phyloP scores from a whole-genome alignment of 2,329 filamentous ascomycete genomes.

The Verticillium albo-atrum region DNA sequence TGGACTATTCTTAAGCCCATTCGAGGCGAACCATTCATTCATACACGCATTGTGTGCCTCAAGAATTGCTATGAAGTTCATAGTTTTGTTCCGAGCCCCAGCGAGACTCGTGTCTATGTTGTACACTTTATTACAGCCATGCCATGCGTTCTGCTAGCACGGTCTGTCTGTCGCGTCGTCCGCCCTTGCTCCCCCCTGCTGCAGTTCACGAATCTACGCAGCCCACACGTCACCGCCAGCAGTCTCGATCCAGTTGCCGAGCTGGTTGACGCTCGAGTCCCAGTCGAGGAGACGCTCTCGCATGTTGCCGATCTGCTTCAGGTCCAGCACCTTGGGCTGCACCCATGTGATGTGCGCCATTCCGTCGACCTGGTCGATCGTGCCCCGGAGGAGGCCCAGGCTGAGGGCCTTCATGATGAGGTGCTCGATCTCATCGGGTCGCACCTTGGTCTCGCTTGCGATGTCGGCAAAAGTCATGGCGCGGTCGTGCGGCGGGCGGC shows the following conservation, averaged over 20 bases:
- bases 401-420: slow-evolving; percentile 99
- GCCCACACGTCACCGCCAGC: slow-evolving; percentile 96
- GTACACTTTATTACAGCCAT: slow-evolving; percentile 8
- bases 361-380: slow-evolving; percentile 93
- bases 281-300: slow-evolving; percentile 82
- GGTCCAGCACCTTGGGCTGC: slow-evolving; percentile 95
- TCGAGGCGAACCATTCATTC: no score
- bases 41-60: no score
- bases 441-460: slow-evolving; percentile 86
- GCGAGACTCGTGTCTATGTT: slow-evolving; percentile 8
- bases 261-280: slow-evolving; percentile 92
- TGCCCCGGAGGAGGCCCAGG: slow-evolving; percentile 81
- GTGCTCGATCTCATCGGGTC: slow-evolving; percentile 90
- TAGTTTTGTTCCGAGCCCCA: slow-evolving; percentile 2
- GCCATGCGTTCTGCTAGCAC: not conserved
- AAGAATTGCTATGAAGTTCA: slow-evolving; percentile 1
- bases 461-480: slow-evolving; percentile 91
- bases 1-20: not conserved
- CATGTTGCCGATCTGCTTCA: slow-evolving; percentile 94
- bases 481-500: slow-evolving; percentile 89
- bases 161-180: not conserved
- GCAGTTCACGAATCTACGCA: slow-evolving; percentile 44
- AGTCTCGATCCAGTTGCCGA: slow-evolving; percentile 95
- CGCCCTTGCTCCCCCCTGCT: not conserved
- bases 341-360: slow-evolving; percentile 98